Conservation (phyloP, 2,329 filamentous ascomycete species). For the Ilyonectria mors-panacis region DNA sequence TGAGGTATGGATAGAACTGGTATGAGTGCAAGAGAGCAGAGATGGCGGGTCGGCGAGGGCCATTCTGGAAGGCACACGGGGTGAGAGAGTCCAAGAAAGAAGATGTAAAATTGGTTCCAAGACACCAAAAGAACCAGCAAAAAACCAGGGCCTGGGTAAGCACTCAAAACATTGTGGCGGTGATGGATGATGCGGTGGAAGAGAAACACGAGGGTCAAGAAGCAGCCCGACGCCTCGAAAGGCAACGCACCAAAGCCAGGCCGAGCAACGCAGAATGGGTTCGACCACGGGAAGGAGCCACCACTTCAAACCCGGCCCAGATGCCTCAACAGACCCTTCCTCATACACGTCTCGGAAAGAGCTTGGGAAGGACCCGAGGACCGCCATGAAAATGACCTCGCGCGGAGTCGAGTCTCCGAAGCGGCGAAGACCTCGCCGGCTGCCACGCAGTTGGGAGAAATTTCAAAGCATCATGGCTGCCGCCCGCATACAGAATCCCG, state of each 20-base stretch:
- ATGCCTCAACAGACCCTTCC: constrained; percentile 17
- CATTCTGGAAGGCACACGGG: constrained; percentile 52
- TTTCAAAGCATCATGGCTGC: constrained; percentile 22
- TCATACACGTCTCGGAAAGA: constrained; percentile 2
- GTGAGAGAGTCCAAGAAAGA: constrained; percentile 51
- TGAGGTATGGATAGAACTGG: constrained; percentile 56
- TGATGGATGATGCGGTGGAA: constrained; percentile 52
- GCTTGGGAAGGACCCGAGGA: constrained; percentile 4
- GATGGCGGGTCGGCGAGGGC: constrained; percentile 51
- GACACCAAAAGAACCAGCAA: constrained; percentile 59
- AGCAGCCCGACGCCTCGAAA: neutral
- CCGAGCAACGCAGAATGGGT: neutral
- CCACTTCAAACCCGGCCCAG: neutral
- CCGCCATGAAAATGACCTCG: constrained; percentile 9
- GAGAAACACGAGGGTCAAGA: constrained; percentile 29
- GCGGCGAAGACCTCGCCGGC: constrained; percentile 3
- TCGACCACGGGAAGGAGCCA: constrained; percentile 24
- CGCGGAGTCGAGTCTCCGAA: neutral
- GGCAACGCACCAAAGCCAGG: constrained; percentile 9
- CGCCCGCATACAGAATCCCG: constrained; percentile 20
- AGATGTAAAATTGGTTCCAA: constrained; percentile 57
- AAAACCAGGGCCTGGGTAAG: constrained; percentile 40
- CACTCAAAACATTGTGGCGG: constrained; percentile 57
- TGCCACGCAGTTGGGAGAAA: constrained; percentile 5
- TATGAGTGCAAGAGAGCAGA: constrained; percentile 52